phyloP scores from a whole-genome alignment of 768 basidiomycete species.

The Lentinula raphanica region DNA sequence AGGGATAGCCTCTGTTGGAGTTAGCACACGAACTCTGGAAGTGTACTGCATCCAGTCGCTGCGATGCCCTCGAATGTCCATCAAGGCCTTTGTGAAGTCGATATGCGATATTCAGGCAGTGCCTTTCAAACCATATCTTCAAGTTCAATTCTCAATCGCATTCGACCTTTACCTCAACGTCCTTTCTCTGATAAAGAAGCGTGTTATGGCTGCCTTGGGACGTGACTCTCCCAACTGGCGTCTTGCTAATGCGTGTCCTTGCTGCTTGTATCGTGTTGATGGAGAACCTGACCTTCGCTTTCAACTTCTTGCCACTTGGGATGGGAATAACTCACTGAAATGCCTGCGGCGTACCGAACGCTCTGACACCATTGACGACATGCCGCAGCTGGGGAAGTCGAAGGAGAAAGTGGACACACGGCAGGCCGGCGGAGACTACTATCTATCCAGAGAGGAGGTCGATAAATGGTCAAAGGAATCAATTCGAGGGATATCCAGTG shows the following conservation, averaged over 20 bases:
- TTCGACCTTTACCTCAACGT: slow-evolving; percentile 14
- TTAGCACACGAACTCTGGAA: slow-evolving; percentile 9
- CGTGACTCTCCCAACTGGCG: slow-evolving; percentile 12
- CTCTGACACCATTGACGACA: not conserved
- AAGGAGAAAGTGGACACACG: slow-evolving; percentile 13
- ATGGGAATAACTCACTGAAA: slow-evolving; percentile 14
- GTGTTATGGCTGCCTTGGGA: slow-evolving; percentile 7
- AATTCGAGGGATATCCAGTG: not conserved
- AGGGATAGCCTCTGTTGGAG: slow-evolving; percentile 3
- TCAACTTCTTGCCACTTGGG: slow-evolving; percentile 6
- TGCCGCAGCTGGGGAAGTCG: not conserved
- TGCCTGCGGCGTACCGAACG: slow-evolving; percentile 2
- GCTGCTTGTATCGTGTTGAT: slow-evolving; percentile 11
- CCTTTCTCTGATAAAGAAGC: not conserved
- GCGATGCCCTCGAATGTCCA: slow-evolving; percentile 13
- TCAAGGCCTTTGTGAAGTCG: slow-evolving; percentile 16
- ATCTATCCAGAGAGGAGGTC: slow-evolving; percentile 15
- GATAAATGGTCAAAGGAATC: slow-evolving; percentile 16
- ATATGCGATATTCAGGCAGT: slow-evolving; percentile 16
- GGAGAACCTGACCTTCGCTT: slow-evolving; percentile 8
- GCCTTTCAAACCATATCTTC: slow-evolving; percentile 3
- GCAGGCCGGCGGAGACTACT: slow-evolving; percentile 12
- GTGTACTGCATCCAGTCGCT: slow-evolving; percentile 3
- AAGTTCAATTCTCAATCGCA: slow-evolving; percentile 7
- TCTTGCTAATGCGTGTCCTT: slow-evolving; percentile 12